These are phyloP conservation scores for Verticillium longisporum DNA, from an alignment of 2,329 filamentous ascomycete genomes.

Conservation along the genomic window DNA sequence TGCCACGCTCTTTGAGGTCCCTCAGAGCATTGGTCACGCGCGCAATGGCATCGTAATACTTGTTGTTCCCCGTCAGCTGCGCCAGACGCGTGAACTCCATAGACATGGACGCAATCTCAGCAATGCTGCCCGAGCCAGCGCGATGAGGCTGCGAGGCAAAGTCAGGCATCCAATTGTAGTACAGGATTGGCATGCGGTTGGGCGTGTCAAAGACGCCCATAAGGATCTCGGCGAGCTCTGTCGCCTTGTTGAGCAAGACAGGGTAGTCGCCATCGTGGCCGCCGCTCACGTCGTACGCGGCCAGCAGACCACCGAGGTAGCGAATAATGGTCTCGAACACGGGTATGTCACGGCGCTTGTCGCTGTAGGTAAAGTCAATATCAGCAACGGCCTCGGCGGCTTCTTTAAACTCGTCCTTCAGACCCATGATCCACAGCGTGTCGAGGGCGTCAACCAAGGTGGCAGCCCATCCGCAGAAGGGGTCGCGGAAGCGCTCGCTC, in stretches of 20 bases:
- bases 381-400: constrained; percentile 61
- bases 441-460: constrained; percentile 79
- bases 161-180: constrained; percentile 69
- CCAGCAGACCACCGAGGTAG: constrained; percentile 79
- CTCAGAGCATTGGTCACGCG: constrained; percentile 77
- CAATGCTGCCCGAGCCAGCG: constrained; percentile 51
- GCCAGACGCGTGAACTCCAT: constrained; percentile 87
- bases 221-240: constrained; percentile 72
- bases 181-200: constrained; percentile 83
- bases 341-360: constrained; percentile 61
- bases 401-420: constrained; percentile 73
- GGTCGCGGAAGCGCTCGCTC: constrained; percentile 60
- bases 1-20: constrained; percentile 62
- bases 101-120: constrained; percentile 73
- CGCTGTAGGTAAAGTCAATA: constrained; percentile 77
- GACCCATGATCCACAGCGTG: constrained; percentile 79
- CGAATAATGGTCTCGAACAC: constrained; percentile 90
- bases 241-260: constrained; percentile 68
- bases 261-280: constrained; percentile 48
- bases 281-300: constrained; percentile 80
- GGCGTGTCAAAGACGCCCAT: constrained; percentile 86
- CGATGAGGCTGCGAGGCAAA: constrained; percentile 57
- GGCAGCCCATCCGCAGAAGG: constrained; percentile 88
- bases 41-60: constrained; percentile 85
- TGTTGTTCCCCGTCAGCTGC: constrained; percentile 72